Evolutionary conservation across 257 asterid species (phyloP).

Genomic region (Lithospermum erythrorhizon): DNA sequence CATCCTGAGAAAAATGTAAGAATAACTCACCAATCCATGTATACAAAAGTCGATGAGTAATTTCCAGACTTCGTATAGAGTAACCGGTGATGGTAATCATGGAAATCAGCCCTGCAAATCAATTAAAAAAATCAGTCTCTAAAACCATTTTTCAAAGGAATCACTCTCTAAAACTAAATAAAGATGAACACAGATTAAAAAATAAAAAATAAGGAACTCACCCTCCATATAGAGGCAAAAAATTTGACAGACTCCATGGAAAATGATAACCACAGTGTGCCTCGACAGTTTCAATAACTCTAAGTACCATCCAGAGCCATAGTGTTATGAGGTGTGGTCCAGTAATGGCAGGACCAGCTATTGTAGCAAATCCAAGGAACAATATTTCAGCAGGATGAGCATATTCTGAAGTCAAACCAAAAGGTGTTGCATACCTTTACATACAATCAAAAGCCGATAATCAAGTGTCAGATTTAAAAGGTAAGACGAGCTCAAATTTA

Average conservation of each 20-base stretch:
- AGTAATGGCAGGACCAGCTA: constrained; percentile 91
- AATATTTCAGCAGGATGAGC: constrained; percentile 98
- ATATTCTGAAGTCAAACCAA: constrained; percentile 98
- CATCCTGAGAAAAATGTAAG: neutral
- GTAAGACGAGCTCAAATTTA: constrained; percentile 3
- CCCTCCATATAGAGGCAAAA: constrained; percentile 98
- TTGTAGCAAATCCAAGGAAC: constrained; percentile 95
- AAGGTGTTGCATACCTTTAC: constrained; percentile 90
- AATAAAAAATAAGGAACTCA: constrained; percentile 20
- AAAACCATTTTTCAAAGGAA: too few species aligned
- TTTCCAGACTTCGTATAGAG: constrained; percentile 94
- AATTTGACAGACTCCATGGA: constrained; percentile 92
- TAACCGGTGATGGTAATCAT: constrained; percentile 95
- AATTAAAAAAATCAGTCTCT: constrained; percentile 13
- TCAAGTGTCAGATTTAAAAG: constrained; percentile 4
- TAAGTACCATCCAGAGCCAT: constrained; percentile 95
- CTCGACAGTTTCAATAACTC: constrained; percentile 97
- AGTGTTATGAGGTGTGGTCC: constrained; percentile 92
- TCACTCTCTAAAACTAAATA: neutral
- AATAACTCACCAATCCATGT: constrained; percentile 86
- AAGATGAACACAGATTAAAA: neutral
- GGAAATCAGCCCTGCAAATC: constrained; percentile 85
- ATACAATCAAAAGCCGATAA: constrained; percentile 11
- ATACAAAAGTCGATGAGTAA: constrained; percentile 89
- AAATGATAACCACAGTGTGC: constrained; percentile 98